phyloP scores from a whole-genome alignment of 2,329 filamentous ascomycete genomes.

The Magnaporthiopsis incrustans region DNA sequence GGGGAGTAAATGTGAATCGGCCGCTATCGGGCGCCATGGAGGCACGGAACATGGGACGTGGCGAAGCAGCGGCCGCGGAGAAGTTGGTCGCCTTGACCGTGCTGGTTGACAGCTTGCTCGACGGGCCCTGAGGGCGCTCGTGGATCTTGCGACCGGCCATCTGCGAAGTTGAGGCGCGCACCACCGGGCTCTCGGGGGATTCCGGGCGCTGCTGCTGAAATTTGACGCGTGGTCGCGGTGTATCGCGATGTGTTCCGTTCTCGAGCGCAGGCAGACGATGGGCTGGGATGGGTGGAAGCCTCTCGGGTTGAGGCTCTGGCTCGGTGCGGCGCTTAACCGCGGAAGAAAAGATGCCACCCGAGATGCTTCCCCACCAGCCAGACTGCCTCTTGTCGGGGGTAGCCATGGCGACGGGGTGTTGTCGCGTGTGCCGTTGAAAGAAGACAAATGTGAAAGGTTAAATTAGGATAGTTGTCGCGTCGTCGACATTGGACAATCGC shows the following conservation, averaged over 20 bases:
- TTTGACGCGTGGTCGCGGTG: slow-evolving; percentile 13
- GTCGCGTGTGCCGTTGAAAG: neutral
- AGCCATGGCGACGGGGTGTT: neutral
- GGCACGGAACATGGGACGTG: slow-evolving; percentile 25
- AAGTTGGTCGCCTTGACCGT: slow-evolving; percentile 20
- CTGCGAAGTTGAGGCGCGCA: slow-evolving; percentile 24
- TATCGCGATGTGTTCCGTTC: slow-evolving; percentile 6
- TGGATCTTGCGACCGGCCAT: slow-evolving; percentile 27
- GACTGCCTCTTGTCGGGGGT: slow-evolving; percentile 2
- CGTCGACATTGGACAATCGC: slow-evolving; percentile 6
- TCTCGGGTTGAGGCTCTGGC: slow-evolving; percentile 4
- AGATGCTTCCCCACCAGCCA: slow-evolving; percentile 8
- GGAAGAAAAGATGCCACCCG: slow-evolving; percentile 5
- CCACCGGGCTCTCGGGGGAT: slow-evolving; percentile 23
- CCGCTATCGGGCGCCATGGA: slow-evolving; percentile 20
- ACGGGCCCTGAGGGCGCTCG: slow-evolving; percentile 23
- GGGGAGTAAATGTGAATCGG: slow-evolving; percentile 34
- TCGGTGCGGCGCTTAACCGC: slow-evolving; percentile 6
- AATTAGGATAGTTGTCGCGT: neutral
- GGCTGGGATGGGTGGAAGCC: neutral
- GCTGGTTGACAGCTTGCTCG: slow-evolving; percentile 18
- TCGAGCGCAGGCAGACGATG: neutral
- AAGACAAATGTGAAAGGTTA: neutral
- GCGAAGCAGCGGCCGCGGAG: slow-evolving; percentile 19
- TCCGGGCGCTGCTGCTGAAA: slow-evolving; percentile 15